phyloP scores from a whole-genome alignment of 208 protist species.

The Crithidia thermophila region DNA sequence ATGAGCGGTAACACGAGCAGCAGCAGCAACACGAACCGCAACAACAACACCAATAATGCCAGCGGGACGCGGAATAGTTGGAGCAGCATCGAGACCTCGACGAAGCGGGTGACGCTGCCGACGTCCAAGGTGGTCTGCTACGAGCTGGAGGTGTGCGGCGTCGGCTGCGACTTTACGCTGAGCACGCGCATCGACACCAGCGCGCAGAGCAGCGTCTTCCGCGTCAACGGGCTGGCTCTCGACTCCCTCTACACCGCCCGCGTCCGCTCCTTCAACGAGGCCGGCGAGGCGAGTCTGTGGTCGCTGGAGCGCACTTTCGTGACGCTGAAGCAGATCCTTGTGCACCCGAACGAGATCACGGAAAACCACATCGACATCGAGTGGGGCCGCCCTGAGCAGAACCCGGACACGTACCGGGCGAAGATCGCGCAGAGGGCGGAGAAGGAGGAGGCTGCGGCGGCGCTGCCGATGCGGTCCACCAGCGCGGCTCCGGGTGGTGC shows the following conservation, averaged over 20 bases:
- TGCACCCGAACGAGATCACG: constrained; percentile 68
- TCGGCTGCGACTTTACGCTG: constrained; percentile 31
- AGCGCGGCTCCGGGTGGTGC: not conserved
- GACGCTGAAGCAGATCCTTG: constrained; percentile 62
- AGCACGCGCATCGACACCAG: constrained; percentile 29
- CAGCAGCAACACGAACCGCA: not conserved
- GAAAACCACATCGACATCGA: constrained; percentile 70
- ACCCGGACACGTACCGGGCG: constrained; percentile 32
- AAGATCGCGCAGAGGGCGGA: constrained; percentile 11
- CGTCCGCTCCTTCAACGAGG: constrained; percentile 68
- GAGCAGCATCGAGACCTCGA: not conserved
- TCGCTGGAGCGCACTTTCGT: constrained; percentile 59
- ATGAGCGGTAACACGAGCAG: not conserved
- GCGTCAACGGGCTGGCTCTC: constrained; percentile 53
- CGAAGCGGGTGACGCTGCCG: constrained; percentile 33
- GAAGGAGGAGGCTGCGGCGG: constrained; percentile 5
- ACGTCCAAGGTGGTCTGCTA: constrained; percentile 48
- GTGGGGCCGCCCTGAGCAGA: constrained; percentile 77
- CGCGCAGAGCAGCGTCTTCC: constrained; percentile 25
- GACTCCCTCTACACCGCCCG: constrained; percentile 63
- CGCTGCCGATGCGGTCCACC: not conserved
- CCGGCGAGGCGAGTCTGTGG: constrained; percentile 62
- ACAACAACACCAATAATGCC: not conserved
- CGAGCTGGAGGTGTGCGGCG: constrained; percentile 59
- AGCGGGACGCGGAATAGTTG: not conserved